Evolutionary conservation across 2,329 filamentous ascomycete species (phyloP), one percentile per base, ranked within the genome.

Genomic region (Dactylellina sp.): DNA sequence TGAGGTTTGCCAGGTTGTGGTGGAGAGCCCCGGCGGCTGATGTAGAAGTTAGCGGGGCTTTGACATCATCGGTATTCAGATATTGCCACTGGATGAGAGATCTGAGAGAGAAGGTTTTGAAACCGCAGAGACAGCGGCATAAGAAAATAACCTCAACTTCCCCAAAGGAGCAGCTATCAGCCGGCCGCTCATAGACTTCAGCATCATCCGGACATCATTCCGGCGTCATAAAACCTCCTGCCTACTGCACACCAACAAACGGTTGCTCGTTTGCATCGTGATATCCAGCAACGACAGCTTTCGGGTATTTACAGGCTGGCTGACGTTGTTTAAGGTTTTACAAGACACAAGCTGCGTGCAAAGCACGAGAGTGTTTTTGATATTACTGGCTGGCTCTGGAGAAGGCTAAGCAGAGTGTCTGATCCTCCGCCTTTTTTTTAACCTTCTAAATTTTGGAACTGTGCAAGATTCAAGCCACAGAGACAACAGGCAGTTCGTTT

Each of bases 131-230:
- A 35, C 49, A 37, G 49, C 20, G 28, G 28, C 25, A 52, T 35
- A 25, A 50, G 25, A 24, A 40, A 39, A 50, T 40, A 63, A 52
- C 35, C 59, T 62, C 57, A 62, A 63, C 59, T 20, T 53, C 46
- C 37, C 46, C 46, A 18, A 53, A 63, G 6, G 25, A 53, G 59
- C 32, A 63, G 56, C 40, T 25, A 49, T 61, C 56, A 47, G 56
- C 56, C 24, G 22, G 40, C 35, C 16, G 1, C 12, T 47, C n/a
- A 40, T 40, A 22, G 37, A 9, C 22, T n/a, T 40, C 28, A 37
- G 57, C 57, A 62, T 62, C 57, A 62, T 62, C 44, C 20, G 44
- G 25, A 25, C 59, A 63, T 63, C 59, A 63, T 63, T 24, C 22
- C 59, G 37, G 44, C 59, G 59, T 63, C 59, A 63, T 63, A 52